Conservation (phyloP, 2,329 filamentous ascomycete species). For the Metarhizium humberi region DNA sequence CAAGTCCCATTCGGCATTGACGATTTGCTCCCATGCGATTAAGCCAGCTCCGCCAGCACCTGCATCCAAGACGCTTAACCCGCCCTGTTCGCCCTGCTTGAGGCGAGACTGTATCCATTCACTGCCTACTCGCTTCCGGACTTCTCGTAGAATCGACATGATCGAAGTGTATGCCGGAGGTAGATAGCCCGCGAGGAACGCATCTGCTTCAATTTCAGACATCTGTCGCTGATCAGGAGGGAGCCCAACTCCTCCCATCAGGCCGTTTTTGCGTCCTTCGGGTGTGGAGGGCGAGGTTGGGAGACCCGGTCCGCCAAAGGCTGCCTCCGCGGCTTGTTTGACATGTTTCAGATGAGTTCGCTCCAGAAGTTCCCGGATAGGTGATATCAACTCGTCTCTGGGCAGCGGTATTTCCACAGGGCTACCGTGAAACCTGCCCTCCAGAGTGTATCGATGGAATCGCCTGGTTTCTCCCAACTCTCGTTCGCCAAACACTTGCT, state of each 20-base stretch:
- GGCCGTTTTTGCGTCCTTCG: conserved; percentile 40
- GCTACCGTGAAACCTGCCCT: conserved; percentile 64
- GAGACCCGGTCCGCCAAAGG: conserved; percentile 68
- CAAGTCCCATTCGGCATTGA: conserved; percentile 72
- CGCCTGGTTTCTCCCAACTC: conserved; percentile 32
- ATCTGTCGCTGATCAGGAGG: conserved; percentile 56
- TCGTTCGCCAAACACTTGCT: conserved; percentile 21
- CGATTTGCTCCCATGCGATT: conserved; percentile 67
- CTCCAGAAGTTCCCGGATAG: conserved; percentile 59
- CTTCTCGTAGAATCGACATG: conserved; percentile 60
- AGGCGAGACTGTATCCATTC: conserved; percentile 61
- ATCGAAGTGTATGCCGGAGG: conserved; percentile 63
- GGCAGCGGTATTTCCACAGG: conserved; percentile 72
- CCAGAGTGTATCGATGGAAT: conserved; percentile 63
- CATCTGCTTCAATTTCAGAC: conserved; percentile 67
- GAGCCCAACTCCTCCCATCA: conserved; percentile 57
- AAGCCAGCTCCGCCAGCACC: conserved; percentile 66
- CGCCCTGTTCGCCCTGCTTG: conserved; percentile 42
- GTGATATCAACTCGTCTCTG: conserved; percentile 55
- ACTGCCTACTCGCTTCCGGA: conserved; percentile 61
- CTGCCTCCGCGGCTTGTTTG: conserved; percentile 56
- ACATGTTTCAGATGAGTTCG: conserved; percentile 68
- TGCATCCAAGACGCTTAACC: conserved; percentile 61
- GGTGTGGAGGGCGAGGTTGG: conserved; percentile 71
- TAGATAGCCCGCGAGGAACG: conserved; percentile 59